Evolutionary conservation across 805 yeast genomes (phyloP).

Genomic region (Barnettozyma sp.): DNA sequence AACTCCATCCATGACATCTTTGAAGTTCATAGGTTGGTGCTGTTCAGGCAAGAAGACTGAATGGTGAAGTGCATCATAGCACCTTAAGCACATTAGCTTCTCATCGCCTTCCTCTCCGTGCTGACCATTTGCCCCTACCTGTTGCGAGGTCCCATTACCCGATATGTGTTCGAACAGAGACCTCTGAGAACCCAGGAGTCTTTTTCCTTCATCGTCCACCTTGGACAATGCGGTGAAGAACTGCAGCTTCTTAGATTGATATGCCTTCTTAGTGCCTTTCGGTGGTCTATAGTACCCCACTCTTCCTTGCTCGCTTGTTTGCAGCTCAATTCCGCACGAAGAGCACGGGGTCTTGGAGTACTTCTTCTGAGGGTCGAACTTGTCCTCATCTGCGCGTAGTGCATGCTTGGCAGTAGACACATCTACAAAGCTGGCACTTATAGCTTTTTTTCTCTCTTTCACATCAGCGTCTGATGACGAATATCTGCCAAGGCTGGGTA

Average conservation of each 20-base stretch:
- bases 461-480: conserved; percentile 3
- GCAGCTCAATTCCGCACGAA: conserved; percentile 55
- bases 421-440: conserved; percentile 6
- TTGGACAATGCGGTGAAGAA: conserved; percentile 18
- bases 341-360: conserved; percentile 30
- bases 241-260: conserved; percentile 15
- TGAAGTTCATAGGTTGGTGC: conserved; percentile 27
- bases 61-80: conserved; percentile 44
- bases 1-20: conserved; percentile 26
- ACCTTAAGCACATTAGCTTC: conserved; percentile 41
- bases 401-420: neutral
- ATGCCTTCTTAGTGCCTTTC: conserved; percentile 10
- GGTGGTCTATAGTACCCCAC: conserved; percentile 41
- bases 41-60: conserved; percentile 33
- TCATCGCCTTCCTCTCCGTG: conserved; percentile 5
- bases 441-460: neutral
- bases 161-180: neutral
- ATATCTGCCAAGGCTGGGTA: neutral
- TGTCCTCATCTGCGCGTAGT: neutral
- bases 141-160: too few relatives aligned
- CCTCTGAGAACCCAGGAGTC: conserved; percentile 9
- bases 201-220: conserved; percentile 21
- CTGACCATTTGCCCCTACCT: too few relatives aligned
- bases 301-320: conserved; percentile 28
- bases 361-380: conserved; percentile 9